phyloP scores from a whole-genome alignment of 805 yeast genomes.

The Starmera quercuum region DNA sequence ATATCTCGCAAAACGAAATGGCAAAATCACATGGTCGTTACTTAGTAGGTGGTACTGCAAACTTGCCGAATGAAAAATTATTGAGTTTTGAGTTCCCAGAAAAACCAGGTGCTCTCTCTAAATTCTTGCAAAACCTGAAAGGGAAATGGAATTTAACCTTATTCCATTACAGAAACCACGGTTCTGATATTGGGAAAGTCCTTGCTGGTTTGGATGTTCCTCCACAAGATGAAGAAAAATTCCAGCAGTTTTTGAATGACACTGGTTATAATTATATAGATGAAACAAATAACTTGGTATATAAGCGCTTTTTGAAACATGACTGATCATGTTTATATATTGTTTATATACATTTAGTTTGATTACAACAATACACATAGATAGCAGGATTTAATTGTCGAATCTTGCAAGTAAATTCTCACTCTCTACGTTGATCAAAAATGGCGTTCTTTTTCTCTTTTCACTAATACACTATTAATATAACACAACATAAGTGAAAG shows the following conservation, averaged over 20 bases:
- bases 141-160: conserved; percentile 86
- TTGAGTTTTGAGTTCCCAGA: conserved; percentile 93
- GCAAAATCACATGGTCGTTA: conserved; percentile 97
- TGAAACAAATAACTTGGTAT: conserved; percentile 83
- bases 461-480: not conserved
- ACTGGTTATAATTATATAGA: conserved; percentile 73
- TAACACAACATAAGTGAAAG: not conserved
- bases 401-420: too few relatives aligned
- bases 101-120: conserved; percentile 88
- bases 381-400: too few relatives aligned
- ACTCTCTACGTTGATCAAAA: too few relatives aligned
- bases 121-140: conserved; percentile 65
- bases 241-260: conserved; percentile 58
- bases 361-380: not conserved
- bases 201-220: conserved; percentile 89
- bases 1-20: conserved; percentile 86
- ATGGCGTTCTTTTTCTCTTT: too few relatives aligned
- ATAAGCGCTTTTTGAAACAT: conserved; percentile 60
- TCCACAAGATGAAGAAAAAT: conserved; percentile 51
- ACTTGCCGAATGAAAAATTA: conserved; percentile 66
- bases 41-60: conserved; percentile 85
- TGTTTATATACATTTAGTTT: too few relatives aligned
- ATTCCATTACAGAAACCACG: conserved; percentile 96
- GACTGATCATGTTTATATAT: not conserved
- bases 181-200: conserved; percentile 89